These are phyloP conservation scores for Rhododendron ferrugineum DNA, from an alignment of 148 eudicot genomes.

Conservation along the genomic window DNA sequence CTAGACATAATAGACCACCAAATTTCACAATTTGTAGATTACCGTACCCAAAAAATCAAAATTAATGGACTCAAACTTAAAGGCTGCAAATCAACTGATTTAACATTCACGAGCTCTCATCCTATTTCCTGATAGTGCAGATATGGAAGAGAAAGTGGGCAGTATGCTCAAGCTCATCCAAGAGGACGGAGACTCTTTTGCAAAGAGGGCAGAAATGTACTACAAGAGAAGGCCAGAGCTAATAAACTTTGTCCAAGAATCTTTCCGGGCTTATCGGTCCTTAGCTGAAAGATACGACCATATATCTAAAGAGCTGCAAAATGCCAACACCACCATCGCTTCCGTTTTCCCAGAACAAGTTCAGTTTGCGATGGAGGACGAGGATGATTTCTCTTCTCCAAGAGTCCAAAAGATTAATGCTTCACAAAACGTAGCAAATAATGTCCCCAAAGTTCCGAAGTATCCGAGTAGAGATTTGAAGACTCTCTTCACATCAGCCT, in stretches of 20 bases:
- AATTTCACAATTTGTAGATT: too few relatives aligned
- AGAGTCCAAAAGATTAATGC: slow-evolving; percentile 17
- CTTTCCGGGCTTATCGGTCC: slow-evolving; percentile 57
- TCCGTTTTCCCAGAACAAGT: slow-evolving; percentile 79
- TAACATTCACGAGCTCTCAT: background rate
- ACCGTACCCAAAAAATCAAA: too few relatives aligned
- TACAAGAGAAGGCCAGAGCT: slow-evolving; percentile 83
- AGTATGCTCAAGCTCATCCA: slow-evolving; percentile 56
- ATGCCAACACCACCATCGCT: slow-evolving; percentile 85
- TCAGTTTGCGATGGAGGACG: slow-evolving; percentile 61
- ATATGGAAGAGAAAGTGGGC: slow-evolving; percentile 84
- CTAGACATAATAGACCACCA: too few relatives aligned
- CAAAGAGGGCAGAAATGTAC: slow-evolving; percentile 95
- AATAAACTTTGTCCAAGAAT: slow-evolving; percentile 67
- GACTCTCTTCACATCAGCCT: slow-evolving; percentile 44
- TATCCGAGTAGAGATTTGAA: slow-evolving; percentile 52
- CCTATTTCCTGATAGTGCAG: slow-evolving; percentile 32
- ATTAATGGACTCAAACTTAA: background rate
- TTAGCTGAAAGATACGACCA: slow-evolving; percentile 86
- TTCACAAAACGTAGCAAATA: slow-evolving; percentile 18
- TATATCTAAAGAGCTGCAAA: slow-evolving; percentile 77
- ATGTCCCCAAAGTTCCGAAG: slow-evolving; percentile 56
- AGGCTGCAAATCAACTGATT: background rate
- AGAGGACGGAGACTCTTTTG: slow-evolving; percentile 91
- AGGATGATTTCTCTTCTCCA: slow-evolving; percentile 45